These are phyloP conservation scores for Gloeostereum incarnatum DNA, from an alignment of 768 basidiomycete species.

Conservation along the genomic window DNA sequence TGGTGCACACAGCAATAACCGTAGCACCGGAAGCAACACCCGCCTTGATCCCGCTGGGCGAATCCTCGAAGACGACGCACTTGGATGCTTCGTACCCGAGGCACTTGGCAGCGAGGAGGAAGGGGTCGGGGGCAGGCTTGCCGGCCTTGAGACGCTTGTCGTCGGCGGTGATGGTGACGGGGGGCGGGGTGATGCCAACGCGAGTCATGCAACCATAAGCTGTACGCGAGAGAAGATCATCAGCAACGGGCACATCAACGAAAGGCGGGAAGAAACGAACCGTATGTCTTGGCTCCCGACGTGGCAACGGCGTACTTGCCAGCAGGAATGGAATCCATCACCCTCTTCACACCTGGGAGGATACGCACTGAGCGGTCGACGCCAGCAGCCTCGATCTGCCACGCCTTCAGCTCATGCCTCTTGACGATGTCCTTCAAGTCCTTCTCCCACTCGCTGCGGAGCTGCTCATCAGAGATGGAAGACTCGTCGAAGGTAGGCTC, in stretches of 20 bases:
- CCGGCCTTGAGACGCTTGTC: slow-evolving; percentile 63
- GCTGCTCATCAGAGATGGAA: slow-evolving; percentile 23
- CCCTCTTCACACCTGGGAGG: slow-evolving; percentile 56
- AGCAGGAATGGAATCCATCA: slow-evolving; percentile 58
- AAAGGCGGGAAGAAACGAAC: slow-evolving; percentile 20
- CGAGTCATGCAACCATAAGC: slow-evolving; percentile 63
- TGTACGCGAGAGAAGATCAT: slow-evolving; percentile 11
- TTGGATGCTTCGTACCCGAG: slow-evolving; percentile 45
- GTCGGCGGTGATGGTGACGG: slow-evolving; percentile 68
- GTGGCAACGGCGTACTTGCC: slow-evolving; percentile 69
- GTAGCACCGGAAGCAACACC: slow-evolving; percentile 68
- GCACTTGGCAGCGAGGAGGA: slow-evolving; percentile 52
- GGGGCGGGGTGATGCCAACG: slow-evolving; percentile 58
- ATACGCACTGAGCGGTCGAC: slow-evolving; percentile 61
- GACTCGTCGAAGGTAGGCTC: slow-evolving; percentile 16
- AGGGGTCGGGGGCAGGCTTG: slow-evolving; percentile 55
- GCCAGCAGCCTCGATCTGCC: slow-evolving; percentile 45
- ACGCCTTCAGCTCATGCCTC: slow-evolving; percentile 31
- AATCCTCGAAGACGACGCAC: slow-evolving; percentile 79
- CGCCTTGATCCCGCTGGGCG: slow-evolving; percentile 66
- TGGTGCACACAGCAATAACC: slow-evolving; percentile 71
- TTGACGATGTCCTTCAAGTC: slow-evolving; percentile 14
- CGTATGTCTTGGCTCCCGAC: slow-evolving; percentile 64
- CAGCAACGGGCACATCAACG: background rate
- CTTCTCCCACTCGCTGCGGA: slow-evolving; percentile 12